Evolutionary conservation across 192 early-diverging fungal species (phyloP), one percentile per base, ranked within the genome.

Genomic region (Coemansia sp.): DNA sequence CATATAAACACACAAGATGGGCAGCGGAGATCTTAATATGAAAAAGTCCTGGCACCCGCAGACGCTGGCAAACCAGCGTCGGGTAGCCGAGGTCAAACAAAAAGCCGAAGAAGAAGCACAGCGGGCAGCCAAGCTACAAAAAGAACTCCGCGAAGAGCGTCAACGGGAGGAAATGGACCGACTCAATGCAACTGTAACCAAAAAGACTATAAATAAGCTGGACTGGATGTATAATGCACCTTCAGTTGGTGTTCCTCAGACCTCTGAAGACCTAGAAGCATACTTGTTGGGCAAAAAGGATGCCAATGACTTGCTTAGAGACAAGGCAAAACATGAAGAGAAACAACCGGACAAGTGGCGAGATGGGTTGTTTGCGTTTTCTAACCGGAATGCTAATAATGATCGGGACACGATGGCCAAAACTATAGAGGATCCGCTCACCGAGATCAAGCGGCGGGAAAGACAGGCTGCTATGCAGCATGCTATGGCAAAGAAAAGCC

Each of bases 11-110:
- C 36, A 36, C 26, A 46, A 30, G n/a, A 77, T 78, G 79, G 75
- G 75, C 19, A 57, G 78, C 54, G 72, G 80, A 20, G 78, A 81
- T 40, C 61, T 81, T 51, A 94, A 93, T 63, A 82, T 95, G 82
- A 96, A 97, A 88, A 98, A 97, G 81, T 92, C 88, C 30, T 98
- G 94, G 94, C 96, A 96, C 85, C 92, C 96, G 55, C 80, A 82
- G 56, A 96, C 94, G 30, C 84, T 89, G 52, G 85, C 86, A 39
- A 94, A 96, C 77, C 92, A 92, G 76, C 59, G 61, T 36, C 74
- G 74, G 47, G 68, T 77, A 3, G 67, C 68, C 36, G 64, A 77
- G 53, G 96, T 94, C 50, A 84, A 86, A 56, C 82, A 80, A 31
- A 87, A 90, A 30, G 87, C 86, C 12, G 84, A 83, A 2, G 94